phyloP scores from a whole-genome alignment of 768 basidiomycete species.

The Suillus decipiens region DNA sequence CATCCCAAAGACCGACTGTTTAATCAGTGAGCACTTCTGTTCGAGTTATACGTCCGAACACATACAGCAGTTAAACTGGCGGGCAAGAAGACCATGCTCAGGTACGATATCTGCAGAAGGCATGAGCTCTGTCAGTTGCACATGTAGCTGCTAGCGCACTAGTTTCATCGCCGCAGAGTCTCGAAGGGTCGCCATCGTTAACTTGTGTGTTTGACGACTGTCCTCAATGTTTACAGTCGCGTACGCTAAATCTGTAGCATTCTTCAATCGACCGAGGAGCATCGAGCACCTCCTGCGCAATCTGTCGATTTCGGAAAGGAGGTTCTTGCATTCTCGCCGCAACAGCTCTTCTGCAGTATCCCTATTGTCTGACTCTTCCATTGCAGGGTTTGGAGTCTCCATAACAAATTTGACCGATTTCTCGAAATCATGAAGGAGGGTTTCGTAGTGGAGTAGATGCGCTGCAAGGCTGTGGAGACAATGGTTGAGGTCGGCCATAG shows the following conservation, averaged over 20 bases:
- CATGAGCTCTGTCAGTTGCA: conserved; percentile 4
- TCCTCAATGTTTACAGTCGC: conserved; percentile 62
- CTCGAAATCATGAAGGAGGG: conserved; percentile 48
- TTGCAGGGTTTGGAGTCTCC: conserved; percentile 44
- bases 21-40: conserved; percentile 14
- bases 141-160: conserved; percentile 13
- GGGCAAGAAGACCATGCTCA: conserved; percentile 65
- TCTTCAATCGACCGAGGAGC: conserved; percentile 31
- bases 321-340: conserved; percentile 20
- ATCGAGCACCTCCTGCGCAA: conserved; percentile 28
- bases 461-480: conserved; percentile 54
- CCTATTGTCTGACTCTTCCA: too few species aligned
- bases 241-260: conserved; percentile 45
- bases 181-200: conserved; percentile 43
- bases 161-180: conserved; percentile 44
- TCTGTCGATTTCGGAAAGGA: conserved; percentile 48
- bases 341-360: conserved; percentile 10
- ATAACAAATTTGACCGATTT: conserved; percentile 46
- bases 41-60: background rate
- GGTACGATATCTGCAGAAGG: conserved; percentile 46
- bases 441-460: conserved; percentile 50
- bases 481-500: conserved; percentile 46
- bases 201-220: conserved; percentile 47
- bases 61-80: conserved; percentile 44
- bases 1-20: conserved; percentile 33